phyloP scores from a whole-genome alignment of 163 green algal genomes.

The Scenedesmus sp. region DNA sequence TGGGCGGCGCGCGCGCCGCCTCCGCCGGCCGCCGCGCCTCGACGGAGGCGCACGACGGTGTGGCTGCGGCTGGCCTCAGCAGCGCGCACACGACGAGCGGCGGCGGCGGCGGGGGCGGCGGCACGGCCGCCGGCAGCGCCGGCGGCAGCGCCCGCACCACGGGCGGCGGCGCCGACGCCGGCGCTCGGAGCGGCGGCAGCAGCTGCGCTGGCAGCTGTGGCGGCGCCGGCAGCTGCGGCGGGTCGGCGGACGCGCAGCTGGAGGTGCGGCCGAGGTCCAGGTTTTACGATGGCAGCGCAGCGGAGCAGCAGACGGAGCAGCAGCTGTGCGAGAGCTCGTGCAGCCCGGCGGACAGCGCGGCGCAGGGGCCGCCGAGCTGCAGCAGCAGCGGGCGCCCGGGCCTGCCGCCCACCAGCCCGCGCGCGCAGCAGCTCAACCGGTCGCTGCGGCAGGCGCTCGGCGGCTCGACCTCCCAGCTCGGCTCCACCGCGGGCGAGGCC shows the following conservation, averaged over 20 bases:
- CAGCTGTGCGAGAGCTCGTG: neutral
- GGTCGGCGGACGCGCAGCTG: conserved; percentile 2
- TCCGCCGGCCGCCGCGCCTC: neutral
- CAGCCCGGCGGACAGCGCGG: too few species aligned
- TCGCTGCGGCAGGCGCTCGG: too few species aligned
- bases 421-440: too few species aligned
- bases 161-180: neutral
- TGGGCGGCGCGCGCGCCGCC: neutral
- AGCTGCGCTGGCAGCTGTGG: neutral
- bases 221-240: neutral
- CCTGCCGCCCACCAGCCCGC: too few species aligned
- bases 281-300: conserved; percentile 7
- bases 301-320: conserved; percentile 3
- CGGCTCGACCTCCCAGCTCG: too few species aligned
- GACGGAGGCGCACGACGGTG: neutral
- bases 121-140: conserved; percentile 4
- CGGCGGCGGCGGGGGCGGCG: neutral
- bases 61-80: neutral
- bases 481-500: too few species aligned
- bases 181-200: neutral
- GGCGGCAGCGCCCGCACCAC: neutral
- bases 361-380: too few species aligned
- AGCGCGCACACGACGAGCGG: neutral
- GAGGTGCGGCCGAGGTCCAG: conserved; percentile 19
- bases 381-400: too few species aligned